A percentile compares a stretch with the other conserved stretches of the same genome.
phyloP scores from a whole-genome alignment of 306 rosid species.

The Pterocarpus macrocarpus region DNA sequence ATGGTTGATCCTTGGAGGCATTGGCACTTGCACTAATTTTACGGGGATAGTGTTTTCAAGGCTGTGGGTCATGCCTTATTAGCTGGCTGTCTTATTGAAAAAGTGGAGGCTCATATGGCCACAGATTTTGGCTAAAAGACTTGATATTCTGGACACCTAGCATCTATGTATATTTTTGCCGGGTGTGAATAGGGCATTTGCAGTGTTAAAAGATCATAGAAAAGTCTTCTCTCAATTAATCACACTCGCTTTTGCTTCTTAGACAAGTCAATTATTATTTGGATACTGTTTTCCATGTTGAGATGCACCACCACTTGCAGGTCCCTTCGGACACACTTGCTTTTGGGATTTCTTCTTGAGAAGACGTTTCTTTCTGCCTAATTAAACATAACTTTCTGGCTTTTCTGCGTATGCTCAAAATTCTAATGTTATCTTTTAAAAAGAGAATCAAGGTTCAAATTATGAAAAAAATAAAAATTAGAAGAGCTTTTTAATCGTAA shows the following conservation, averaged over 20 bases:
- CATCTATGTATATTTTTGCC: neutral
- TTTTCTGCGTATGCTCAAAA: neutral
- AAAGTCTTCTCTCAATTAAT: neutral
- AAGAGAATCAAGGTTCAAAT: no score
- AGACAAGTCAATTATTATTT: neutral
- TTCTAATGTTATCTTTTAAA: neutral
- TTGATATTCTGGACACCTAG: slow-evolving; percentile 6
- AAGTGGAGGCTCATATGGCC: slow-evolving; percentile 7
- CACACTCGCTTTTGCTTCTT: slow-evolving; percentile 1
- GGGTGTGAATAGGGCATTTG: slow-evolving; percentile 1
- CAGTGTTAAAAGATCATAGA: neutral
- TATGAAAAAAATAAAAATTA: no score
- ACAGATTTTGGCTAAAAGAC: neutral
- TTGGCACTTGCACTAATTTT: no score
- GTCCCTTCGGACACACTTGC: neutral
- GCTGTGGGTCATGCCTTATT: slow-evolving; percentile 39
- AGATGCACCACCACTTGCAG: slow-evolving; percentile 27
- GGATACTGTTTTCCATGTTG: slow-evolving; percentile 24
- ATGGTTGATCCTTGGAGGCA: no score
- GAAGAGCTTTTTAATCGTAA: no score
- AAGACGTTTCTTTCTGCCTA: slow-evolving; percentile 15
- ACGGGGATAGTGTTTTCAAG: neutral
- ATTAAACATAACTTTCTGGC: neutral
- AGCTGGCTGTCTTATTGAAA: slow-evolving; percentile 34
- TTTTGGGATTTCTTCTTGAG: neutral